Evolutionary conservation across 495 filamentous ascomycete species (phyloP), one percentile per base, ranked within the genome.

Genomic region (Letharia columbiana): DNA sequence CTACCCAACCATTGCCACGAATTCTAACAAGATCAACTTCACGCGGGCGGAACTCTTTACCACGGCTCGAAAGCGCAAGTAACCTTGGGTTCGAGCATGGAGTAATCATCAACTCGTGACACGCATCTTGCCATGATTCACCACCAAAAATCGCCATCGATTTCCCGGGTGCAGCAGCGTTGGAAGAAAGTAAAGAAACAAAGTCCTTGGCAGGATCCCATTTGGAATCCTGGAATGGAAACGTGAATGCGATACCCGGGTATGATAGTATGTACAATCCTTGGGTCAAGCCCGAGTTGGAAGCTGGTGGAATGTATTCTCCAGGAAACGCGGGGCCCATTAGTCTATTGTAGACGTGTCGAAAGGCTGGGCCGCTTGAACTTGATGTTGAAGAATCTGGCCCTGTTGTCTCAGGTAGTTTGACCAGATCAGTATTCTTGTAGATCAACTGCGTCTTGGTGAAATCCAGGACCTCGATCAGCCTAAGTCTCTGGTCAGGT

Each of bases 381-480:
- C 75, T 75, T 7, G 75, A 62, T 20, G 74, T 62, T 54, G 15
- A 45, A 11, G 70, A 73, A 20, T 64, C 45, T 18, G 69, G 68
- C 2, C 74, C 66, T 6, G 74, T 66, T 7, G 79, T 74, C 64
- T 81, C 82, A 33, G 77, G 73, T 1, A 82, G 80, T 67, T 91
- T 91, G 60, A 90, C 77, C 49, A 98, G 83, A 64, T 96, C 92
- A 44, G 88, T 88, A 64, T 88, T 86, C 74, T 96, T 93, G 76
- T 97, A 91, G 41, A 85, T 84, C 52, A 97, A 83, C 42, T 84
- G 83, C 45, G 84, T 89, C 73, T 91, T 93, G n/a, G 88, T 85
- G 68, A 98, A 98, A 73, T 98, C 91, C 31, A 90, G 76, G 28
- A 97, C 82, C 75, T 98, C 94, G 71, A 98, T 90, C 60, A 98